Base-by-base conservation (phyloP, 305 asterid genomes). In the Solanum hybrid region DNA sequence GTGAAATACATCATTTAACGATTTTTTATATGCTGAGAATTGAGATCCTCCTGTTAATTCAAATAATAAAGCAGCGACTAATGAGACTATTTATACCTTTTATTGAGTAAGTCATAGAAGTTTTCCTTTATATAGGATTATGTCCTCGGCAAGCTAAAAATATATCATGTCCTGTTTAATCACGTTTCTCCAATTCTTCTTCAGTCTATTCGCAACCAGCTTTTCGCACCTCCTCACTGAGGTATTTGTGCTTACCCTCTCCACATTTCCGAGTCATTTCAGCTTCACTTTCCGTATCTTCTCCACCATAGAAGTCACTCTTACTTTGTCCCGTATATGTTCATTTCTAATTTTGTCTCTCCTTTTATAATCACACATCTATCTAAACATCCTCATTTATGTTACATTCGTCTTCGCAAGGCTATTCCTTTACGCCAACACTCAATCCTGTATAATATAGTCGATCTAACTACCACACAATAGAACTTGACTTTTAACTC, bases 111-210 rank as follows among this genome's bases (percentile, higher is more conserved):
- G 2, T 60, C 2, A 60, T 60, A 56, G 0, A 56, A 17, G 4
- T 6, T 56, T 56, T 56, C 24, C 69, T 56, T 7, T 56, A 17
- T 56, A 56, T 17, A 20, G 26, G 11, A 7, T 60, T 0, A 60
- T 7, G 5, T 60, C 0, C 1, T 60, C 2, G 1, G 2, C 4
- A 60, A 0, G 4, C 10, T 56, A 0, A 56, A 56, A 17, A 17
- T 56, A 7, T 56, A 17, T 20, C 26, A 60, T 20, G n/a, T 60
- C 9, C 2, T 1, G 0, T 4, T 20, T 60, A 60, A 60, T 60
- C 0, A 20, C 12, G 24, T 1, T 60, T 20, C 12, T 20, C 5
- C 26, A 60, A 20, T 20, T 20, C 26, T 7, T 60, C 71, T 20
- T 7, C 5, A 60, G 0, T 20, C 3, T 60, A 20, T 60, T 56